Conservation (phyloP, 2,329 filamentous ascomycete species). For the Erysiphe neolycopersici region DNA sequence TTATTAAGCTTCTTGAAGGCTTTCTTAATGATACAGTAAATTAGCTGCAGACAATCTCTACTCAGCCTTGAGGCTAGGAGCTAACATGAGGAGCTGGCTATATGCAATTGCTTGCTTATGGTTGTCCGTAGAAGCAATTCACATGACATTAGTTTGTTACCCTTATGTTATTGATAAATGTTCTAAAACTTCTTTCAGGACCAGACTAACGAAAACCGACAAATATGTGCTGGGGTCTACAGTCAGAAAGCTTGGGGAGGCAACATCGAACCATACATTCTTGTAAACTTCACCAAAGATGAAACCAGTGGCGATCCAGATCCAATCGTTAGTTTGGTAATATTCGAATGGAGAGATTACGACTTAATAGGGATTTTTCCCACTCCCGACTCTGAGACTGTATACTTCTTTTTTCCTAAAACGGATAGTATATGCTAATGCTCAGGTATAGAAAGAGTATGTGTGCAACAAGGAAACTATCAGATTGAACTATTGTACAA, state of each 20-base stretch:
- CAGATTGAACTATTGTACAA: slow-evolving; percentile 41
- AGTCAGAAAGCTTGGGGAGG: slow-evolving; percentile 73
- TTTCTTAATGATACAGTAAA: too few species aligned
- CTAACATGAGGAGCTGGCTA: slow-evolving; percentile 27
- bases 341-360: slow-evolving; percentile 88
- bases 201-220: slow-evolving; percentile 46
- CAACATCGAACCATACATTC: slow-evolving; percentile 65
- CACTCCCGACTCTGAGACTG: slow-evolving; percentile 24
- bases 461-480: slow-evolving; percentile 57
- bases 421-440: slow-evolving; percentile 12
- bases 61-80: slow-evolving; percentile 9
- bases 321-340: slow-evolving; percentile 54
- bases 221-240: slow-evolving; percentile 84
- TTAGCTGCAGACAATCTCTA: neutral
- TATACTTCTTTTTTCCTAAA: slow-evolving; percentile 15
- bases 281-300: slow-evolving; percentile 46
- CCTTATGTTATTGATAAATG: neutral
- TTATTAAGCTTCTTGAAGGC: neutral
- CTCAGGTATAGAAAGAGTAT: slow-evolving; percentile 24
- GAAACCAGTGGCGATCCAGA: slow-evolving; percentile 33
- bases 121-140: slow-evolving; percentile 27
- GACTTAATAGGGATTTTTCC: slow-evolving; percentile 45
- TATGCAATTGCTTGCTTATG: slow-evolving; percentile 26
- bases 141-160: slow-evolving; percentile 26
- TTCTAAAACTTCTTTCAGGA: slow-evolving; percentile 24